Conservation (phyloP, 805 yeast species). For the Teunomyces gatunensis region DNA sequence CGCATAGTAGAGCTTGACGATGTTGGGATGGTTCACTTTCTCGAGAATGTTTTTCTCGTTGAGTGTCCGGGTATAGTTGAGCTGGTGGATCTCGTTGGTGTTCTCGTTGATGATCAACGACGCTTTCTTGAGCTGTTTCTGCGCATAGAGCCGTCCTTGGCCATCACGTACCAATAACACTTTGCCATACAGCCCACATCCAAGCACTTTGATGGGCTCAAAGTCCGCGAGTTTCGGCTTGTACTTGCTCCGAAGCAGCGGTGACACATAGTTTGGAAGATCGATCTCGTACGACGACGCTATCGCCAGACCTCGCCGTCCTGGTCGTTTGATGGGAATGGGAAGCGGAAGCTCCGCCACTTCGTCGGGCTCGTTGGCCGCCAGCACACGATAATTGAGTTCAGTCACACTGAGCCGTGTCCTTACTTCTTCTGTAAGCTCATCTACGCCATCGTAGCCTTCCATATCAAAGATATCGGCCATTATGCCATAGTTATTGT, state of each 20-base stretch:
- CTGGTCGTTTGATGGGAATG: constrained; percentile 13
- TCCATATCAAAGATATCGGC: constrained; percentile 37
- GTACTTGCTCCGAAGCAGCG: constrained; percentile 19
- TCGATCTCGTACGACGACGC: constrained; percentile 37
- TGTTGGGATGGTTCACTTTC: constrained; percentile 42
- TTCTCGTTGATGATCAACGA: constrained; percentile 32
- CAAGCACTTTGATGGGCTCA: constrained; percentile 42
- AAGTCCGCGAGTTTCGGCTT: constrained; percentile 36
- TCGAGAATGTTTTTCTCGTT: constrained; percentile 42
- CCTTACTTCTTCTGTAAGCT: constrained; percentile 5
- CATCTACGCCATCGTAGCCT: constrained; percentile 22
- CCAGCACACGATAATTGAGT: constrained; percentile 22
- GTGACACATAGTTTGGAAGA: constrained; percentile 26
- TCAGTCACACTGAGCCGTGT: constrained; percentile 2
- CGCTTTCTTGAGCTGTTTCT: constrained; percentile 42
- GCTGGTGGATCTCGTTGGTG: constrained; percentile 29
- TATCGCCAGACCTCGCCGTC: constrained; percentile 21
- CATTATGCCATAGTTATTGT: constrained; percentile 16
- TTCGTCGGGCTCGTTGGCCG: constrained; percentile 10
- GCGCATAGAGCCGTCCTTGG: constrained; percentile 41
- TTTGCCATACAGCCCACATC: constrained; percentile 45
- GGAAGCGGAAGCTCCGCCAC: constrained; percentile 14
- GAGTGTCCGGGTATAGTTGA: constrained; percentile 36
- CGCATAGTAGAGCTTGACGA: constrained; percentile 44
- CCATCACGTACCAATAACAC: constrained; percentile 41